phyloP scores from a whole-genome alignment of 148 eudicot genomes.

The Silene conica region DNA sequence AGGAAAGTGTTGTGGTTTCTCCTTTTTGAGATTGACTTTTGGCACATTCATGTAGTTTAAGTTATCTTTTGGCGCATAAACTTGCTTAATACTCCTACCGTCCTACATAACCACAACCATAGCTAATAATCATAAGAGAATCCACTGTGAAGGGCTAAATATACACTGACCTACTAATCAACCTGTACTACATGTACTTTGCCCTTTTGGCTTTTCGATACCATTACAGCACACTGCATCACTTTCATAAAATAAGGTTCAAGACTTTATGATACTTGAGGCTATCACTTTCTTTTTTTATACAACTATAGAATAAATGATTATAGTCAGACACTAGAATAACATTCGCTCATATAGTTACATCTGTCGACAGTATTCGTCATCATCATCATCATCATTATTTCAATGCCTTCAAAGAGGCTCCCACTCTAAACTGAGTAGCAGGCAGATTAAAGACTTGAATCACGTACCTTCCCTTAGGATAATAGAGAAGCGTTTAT shows the following conservation, averaged over 20 bases:
- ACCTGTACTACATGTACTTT: background rate
- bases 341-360: background rate
- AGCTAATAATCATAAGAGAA: background rate
- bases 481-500: no score
- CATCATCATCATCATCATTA: background rate
- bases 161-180: background rate
- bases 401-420: background rate
- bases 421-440: background rate
- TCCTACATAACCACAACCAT: background rate
- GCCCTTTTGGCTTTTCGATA: background rate
- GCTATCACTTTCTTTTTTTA: background rate
- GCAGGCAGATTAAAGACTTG: no score
- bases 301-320: background rate
- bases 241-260: background rate
- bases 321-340: background rate
- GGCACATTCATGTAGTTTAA: background rate
- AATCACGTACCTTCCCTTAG: background rate
- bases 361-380: no score
- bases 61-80: background rate
- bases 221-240: background rate
- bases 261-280: background rate
- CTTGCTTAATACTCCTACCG: background rate
- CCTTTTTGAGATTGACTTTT: background rate
- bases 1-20: background rate
- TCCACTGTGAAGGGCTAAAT: background rate